A percentile compares a stretch with the other conserved stretches of the same genome.
phyloP scores from a whole-genome alignment of 1,284 basidiomycete genomes.

The Tilletia walkeri region DNA sequence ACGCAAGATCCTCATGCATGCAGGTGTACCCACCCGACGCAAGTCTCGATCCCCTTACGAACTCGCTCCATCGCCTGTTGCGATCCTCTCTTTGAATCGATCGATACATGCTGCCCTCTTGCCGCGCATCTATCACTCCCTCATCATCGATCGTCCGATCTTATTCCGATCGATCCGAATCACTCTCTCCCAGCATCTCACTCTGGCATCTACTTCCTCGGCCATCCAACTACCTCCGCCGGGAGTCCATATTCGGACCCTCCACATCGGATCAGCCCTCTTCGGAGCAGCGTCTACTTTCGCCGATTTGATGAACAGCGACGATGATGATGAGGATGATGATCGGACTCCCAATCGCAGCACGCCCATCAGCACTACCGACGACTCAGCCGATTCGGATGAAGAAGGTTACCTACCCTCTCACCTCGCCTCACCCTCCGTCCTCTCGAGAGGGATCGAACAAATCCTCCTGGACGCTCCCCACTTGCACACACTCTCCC shows the following conservation, averaged over 20 bases:
- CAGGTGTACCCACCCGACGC: neutral
- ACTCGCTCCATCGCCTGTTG: conserved; percentile 7
- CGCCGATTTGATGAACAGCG: neutral
- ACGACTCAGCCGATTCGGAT: conserved; percentile 30
- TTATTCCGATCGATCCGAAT: conserved; percentile 8
- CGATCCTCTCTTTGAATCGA: neutral
- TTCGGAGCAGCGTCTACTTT: conserved; percentile 7
- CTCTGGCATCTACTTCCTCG: neutral
- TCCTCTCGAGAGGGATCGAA: conserved; percentile 35
- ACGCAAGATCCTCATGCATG: conserved; percentile 14
- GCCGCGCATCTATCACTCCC: conserved; percentile 10
- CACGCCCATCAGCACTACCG: neutral
- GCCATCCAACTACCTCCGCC: neutral
- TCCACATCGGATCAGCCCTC: conserved; percentile 16
- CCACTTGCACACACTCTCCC: conserved; percentile 32
- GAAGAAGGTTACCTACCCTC: conserved; percentile 36
- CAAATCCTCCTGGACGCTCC: conserved; percentile 40
- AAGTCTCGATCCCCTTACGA: neutral
- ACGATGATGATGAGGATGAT: conserved; percentile 5
- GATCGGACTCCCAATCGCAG: neutral
- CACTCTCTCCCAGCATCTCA: conserved; percentile 9
- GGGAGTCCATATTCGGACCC: conserved; percentile 2
- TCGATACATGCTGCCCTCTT: neutral
- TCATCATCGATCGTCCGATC: conserved; percentile 1
- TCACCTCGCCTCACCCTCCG: conserved; percentile 31